A percentile compares a stretch with the other conserved stretches of the same genome.
Evolutionary conservation across 1,284 basidiomycete genomes (phyloP).

Genomic region (Ceratobasidium sp.): DNA sequence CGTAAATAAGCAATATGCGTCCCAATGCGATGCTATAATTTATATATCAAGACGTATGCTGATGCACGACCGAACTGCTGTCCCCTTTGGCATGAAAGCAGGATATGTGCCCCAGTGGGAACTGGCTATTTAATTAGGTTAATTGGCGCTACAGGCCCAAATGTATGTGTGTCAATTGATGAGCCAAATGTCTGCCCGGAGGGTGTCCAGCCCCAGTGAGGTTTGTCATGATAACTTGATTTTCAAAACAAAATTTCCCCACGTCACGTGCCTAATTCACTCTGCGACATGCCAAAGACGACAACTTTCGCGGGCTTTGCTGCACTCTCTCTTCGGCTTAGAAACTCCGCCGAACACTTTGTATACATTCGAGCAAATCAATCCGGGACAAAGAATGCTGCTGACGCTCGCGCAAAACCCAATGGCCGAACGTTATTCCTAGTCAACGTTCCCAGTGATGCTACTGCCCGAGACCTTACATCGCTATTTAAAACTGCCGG

Average conservation of each 20-base stretch:
- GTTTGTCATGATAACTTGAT: neutral
- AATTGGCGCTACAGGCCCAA: too few relatives aligned
- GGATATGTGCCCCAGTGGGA: too few relatives aligned
- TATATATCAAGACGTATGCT: too few relatives aligned
- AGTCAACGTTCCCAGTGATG: slow-evolving; percentile 84
- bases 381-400: slow-evolving; percentile 1
- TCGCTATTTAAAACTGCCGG: slow-evolving; percentile 76
- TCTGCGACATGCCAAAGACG: slow-evolving; percentile 17
- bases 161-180: too few relatives aligned
- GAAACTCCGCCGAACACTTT: neutral
- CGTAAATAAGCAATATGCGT: slow-evolving; percentile 18
- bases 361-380: slow-evolving; percentile 26
- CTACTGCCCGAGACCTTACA: slow-evolving; percentile 76
- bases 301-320: slow-evolving; percentile 9
- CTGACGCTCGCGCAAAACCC: slow-evolving; percentile 49
- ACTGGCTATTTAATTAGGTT: too few relatives aligned
- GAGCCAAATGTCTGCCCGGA: too few relatives aligned
- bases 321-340: slow-evolving; percentile 9
- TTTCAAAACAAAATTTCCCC: slow-evolving; percentile 1
- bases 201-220: too few relatives aligned
- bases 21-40: too few relatives aligned
- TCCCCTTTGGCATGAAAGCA: too few relatives aligned
- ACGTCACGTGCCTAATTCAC: neutral
- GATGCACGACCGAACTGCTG: too few relatives aligned
- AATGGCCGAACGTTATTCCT: slow-evolving; percentile 81